Evolutionary conservation across 768 basidiomycete species (phyloP), one percentile per base, ranked within the genome.

Genomic region (Termitomyces sp.): DNA sequence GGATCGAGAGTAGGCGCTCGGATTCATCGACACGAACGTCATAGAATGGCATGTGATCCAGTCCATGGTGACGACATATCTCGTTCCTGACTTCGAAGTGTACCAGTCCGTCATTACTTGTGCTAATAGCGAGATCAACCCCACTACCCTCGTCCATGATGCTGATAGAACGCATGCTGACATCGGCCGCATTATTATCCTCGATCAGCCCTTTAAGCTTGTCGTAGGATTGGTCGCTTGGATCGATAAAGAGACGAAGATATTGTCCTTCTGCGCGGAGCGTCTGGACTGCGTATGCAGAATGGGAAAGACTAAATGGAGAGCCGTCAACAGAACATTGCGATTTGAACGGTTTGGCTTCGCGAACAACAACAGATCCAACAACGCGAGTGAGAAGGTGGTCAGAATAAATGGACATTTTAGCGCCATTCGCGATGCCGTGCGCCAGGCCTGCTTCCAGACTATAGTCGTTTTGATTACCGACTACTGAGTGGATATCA

Each of bases 401-500:
- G n/a, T 58, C 48, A 6, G 18, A 42, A 58, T 40, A 58, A 40
- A 58, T 7, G n/a, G 49, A 0, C 8, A 58, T 33, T 58, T n/a
- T 18, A 9, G 49, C 28, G 36, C 39, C 8, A 16, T 35, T 15
- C 16, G 36, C 22, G 11, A 60, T 36, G 8, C 59, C 59, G 4
- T 60, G 59, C 2, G 22, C 52, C 2, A 11, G 7, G 8, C 59
- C 59, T n/a, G 44, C 52, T 7, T 48, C 15, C 53, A 60, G 20
- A 39, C 7, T 55, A 22, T 39, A 60, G 8, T 54, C 12, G 8
- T 39, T 48, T 12, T 8, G 22, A 9, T 38, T 15, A 0, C 18
- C 22, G 15, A n/a, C 15, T 3, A 7, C 35, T 24, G 52, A 5
- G 20, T 40, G 20, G 18, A 60, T 60, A 20, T n/a, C 5, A 32